Evolutionary conservation across 495 filamentous ascomycete species (phyloP), one percentile per base, ranked within the genome.

Genomic region (Lindgomyces ingoldianus): DNA sequence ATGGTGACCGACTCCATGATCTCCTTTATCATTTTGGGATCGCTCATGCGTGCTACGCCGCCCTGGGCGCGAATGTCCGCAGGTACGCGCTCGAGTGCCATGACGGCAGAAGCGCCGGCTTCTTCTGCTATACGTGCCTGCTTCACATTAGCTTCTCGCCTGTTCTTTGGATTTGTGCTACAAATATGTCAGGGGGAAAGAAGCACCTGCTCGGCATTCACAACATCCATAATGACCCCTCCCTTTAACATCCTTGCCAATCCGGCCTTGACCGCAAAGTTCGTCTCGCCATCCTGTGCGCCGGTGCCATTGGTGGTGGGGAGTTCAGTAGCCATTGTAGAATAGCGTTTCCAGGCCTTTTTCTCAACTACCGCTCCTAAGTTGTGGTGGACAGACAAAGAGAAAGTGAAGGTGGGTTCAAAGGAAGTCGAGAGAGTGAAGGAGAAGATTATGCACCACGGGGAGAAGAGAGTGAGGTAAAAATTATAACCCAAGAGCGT

Each of bases 141-240:
- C 51, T 21, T 10, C 16, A 24, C 48, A 44, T 68, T 66, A 67
- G 56, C 44, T 24, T 56, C 36, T n/a, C n/a, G n/a, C n/a, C n/a
- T n/a, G n/a, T n/a, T n/a, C n/a, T n/a, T n/a, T n/a, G n/a, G n/a
- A n/a, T n/a, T n/a, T n/a, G n/a, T n/a, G n/a, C n/a, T n/a, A n/a
- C n/a, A n/a, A n/a, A n/a, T n/a, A n/a, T n/a, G n/a, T n/a, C n/a
- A 36, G 21, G 24, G 50, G 52, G 42, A 9, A 47, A 45, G 59
- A 22, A 41, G 50, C 79, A 89, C 89, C 82, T 98, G 92, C 67
- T 89, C 87, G 18, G 92, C 90, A 74, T 93, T 92, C 41, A 96
- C 92, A 57, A 98, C 94, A 75, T 98, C 94, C 94, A 98, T 98
- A 75, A 98, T 98, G 39, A 98, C 94, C 65, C 94, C 94, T 74